Base-by-base conservation (phyloP, 192 early-diverging fungal genomes). In the Gigaspora rosea region DNA sequence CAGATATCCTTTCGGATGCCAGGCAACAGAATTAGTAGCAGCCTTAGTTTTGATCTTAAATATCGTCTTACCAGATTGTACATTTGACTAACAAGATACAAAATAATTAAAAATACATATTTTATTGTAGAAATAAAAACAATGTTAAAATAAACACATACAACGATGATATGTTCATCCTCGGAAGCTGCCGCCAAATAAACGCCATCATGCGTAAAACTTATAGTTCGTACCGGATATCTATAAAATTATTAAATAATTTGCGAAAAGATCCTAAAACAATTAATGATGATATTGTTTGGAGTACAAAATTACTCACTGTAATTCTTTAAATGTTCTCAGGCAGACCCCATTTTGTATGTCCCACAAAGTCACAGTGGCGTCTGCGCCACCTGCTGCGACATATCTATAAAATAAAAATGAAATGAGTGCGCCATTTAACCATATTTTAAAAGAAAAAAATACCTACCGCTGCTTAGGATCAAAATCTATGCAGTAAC, bases 401-500 rank as follows among this genome's bases (percentile, higher is more conserved):
- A 95, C 80, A 80, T 94, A 95, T 83, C 90, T 86, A 73, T 7
- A 41, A 10, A 63, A 22, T 12, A 50, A 22, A 11, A 36, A 22
- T 12, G 15, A 33, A 48, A 52, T 46, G 10, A 16, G 36, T 12
- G 27, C 49, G 8, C 16, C 35, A 35, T 51, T n/a, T 18, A 66
- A 66, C 36, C 5, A 46, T 36, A 66, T 18, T 46, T 6, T 36
- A 73, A 62, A 54, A 3, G 52, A 82, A 27, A 47, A 52, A 18
- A 50, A 8, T 32, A 35, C 61, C 9, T 80, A 87, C 73, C 88
- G 85, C 75, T 91, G 88, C 32, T 83, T 82, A 20, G 93, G 93
- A 86, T 95, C 94, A 78, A 92, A 89, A 58, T 94, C 92, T 0
- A 95, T 73, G 78, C 93, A 94, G 73, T 92, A 92, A 56, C 92